phyloP scores from a whole-genome alignment of 202 grass and related monocot species.

The Bolboschoenoplectus hybrid region DNA sequence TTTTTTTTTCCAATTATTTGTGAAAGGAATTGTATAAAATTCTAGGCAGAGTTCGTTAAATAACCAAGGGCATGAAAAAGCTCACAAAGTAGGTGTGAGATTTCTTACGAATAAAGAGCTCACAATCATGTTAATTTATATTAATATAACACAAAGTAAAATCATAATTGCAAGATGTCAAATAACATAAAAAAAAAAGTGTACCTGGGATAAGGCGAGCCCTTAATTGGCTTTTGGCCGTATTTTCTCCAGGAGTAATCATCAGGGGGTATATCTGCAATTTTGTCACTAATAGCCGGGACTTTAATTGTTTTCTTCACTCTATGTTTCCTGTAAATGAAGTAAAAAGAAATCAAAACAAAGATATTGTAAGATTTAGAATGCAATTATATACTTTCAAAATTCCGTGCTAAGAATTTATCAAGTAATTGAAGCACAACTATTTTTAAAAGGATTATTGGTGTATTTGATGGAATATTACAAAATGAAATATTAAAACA shows the following conservation, averaged over 20 bases:
- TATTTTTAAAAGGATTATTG: background rate
- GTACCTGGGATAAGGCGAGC: slow-evolving; percentile 91
- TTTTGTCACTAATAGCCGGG: slow-evolving; percentile 83
- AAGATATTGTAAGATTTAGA: slow-evolving; percentile 13
- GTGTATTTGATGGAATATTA: background rate
- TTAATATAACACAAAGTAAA: background rate
- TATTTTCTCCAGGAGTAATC: slow-evolving; percentile 95
- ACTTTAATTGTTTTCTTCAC: slow-evolving; percentile 82
- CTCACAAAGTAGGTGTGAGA: background rate
- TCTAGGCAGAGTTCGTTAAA: background rate
- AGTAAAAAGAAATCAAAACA: background rate
- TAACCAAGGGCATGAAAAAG: slow-evolving; percentile 23
- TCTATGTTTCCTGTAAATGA: slow-evolving; percentile 69
- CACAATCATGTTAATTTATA: background rate
- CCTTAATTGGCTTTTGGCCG: slow-evolving; percentile 96
- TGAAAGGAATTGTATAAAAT: background rate
- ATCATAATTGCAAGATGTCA: slow-evolving; percentile 18
- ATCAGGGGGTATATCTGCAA: slow-evolving; percentile 75
- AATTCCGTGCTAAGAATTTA: background rate
- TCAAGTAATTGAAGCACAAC: background rate
- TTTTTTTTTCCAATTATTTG: background rate
- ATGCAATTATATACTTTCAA: background rate
- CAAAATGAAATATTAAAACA: background rate
- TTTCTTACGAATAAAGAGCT: background rate
- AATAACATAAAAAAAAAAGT: background rate